These are phyloP conservation scores for Amorphotheca resinae DNA, from an alignment of 495 filamentous ascomycete species.

Conservation along the genomic window DNA sequence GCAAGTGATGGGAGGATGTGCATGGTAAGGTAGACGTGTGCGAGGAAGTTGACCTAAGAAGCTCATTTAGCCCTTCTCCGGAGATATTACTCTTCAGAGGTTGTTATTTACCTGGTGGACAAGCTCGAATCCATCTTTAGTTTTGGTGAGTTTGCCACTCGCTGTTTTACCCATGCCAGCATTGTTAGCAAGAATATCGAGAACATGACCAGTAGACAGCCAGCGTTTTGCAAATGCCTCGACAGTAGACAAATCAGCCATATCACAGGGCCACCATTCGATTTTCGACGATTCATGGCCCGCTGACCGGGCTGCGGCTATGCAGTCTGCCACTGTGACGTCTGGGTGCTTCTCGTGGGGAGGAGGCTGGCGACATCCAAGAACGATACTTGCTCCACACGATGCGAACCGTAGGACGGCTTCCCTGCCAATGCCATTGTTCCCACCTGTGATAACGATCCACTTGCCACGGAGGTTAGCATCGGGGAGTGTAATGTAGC, in stretches of 20 bases:
- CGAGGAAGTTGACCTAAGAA: slow-evolving; percentile 7
- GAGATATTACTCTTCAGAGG: background rate
- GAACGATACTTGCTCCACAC: slow-evolving; percentile 9
- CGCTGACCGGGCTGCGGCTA: background rate
- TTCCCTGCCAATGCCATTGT: slow-evolving; percentile 10
- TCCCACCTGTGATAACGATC: slow-evolving; percentile 9
- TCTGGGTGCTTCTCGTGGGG: slow-evolving; percentile 6
- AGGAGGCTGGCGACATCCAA: slow-evolving; percentile 8
- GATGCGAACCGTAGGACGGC: slow-evolving; percentile 5
- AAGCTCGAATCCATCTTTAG: slow-evolving; percentile 9
- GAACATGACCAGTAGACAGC: background rate
- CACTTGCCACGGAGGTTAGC: slow-evolving; percentile 4
- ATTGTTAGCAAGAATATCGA: slow-evolving; percentile 9
- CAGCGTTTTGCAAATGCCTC: slow-evolving; percentile 4
- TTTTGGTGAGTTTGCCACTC: background rate
- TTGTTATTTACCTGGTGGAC: slow-evolving; percentile 8
- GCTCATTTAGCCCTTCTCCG: background rate
- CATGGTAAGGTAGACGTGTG: slow-evolving; percentile 8
- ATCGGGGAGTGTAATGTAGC: background rate
- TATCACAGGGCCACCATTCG: slow-evolving; percentile 10
- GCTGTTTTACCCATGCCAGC: background rate
- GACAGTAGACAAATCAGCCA: slow-evolving; percentile 2
- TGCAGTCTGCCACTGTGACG: slow-evolving; percentile 1
- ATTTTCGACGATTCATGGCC: slow-evolving; percentile 2
- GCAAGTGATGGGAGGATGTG: slow-evolving; percentile 2